These are phyloP conservation scores for Candida easanensis DNA, from an alignment of 805 yeast species.

Conservation along the genomic window DNA sequence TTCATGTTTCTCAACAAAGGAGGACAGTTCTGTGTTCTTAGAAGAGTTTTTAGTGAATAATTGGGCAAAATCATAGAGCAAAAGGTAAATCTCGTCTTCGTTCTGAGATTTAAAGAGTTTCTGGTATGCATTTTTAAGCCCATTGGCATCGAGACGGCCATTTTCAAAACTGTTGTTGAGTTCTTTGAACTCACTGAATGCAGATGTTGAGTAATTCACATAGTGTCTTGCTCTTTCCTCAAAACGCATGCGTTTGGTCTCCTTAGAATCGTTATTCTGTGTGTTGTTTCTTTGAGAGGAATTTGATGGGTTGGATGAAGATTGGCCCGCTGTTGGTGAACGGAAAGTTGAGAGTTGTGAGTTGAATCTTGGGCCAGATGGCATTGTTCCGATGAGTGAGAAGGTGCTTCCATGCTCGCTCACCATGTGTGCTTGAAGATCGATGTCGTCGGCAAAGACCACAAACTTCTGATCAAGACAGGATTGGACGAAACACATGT, in stretches of 20 bases:
- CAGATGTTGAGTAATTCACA: constrained; percentile 48
- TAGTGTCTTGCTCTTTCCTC: constrained; percentile 87
- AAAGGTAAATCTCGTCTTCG: constrained; percentile 50
- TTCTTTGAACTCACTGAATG: constrained; percentile 46
- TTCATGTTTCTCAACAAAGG: constrained; percentile 28
- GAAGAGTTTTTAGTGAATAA: constrained; percentile 47
- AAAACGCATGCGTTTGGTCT: constrained; percentile 54
- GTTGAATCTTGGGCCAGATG: constrained; percentile 33
- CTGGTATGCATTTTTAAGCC: constrained; percentile 45
- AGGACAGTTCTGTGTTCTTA: constrained; percentile 38
- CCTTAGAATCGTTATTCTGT: constrained; percentile 36
- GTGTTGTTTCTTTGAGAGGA: constrained; percentile 17
- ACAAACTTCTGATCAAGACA: constrained; percentile 91
- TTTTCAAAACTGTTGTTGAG: constrained; percentile 47
- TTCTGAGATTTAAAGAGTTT: constrained; percentile 41
- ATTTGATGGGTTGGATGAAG: neutral
- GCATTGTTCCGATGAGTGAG: constrained; percentile 30
- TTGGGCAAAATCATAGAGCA: constrained; percentile 61
- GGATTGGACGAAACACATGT: constrained; percentile 66
- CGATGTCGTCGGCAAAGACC: constrained; percentile 84
- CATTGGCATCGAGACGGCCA: constrained; percentile 44
- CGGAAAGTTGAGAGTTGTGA: constrained; percentile 64
- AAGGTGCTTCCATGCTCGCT: constrained; percentile 69
- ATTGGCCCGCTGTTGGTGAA: constrained; percentile 5
- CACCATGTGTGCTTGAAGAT: constrained; percentile 83